These are phyloP conservation scores for Groenewaldozyma salmanticensis DNA, from an alignment of 805 yeast genomes.

Conservation along the genomic window DNA sequence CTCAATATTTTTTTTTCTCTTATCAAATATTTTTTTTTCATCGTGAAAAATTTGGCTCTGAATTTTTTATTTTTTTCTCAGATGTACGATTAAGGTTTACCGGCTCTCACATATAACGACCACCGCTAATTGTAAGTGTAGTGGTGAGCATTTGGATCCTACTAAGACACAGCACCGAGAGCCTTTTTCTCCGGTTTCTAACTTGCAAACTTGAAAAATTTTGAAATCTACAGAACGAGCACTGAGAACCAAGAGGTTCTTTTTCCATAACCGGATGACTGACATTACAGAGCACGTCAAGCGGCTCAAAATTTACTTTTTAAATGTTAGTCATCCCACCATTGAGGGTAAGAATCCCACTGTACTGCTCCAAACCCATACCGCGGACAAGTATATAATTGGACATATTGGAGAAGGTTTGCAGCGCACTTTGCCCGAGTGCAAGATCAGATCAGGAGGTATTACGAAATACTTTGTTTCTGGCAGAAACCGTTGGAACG, in stretches of 20 bases:
- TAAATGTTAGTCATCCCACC: conserved; percentile 28
- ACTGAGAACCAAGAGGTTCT: not conserved
- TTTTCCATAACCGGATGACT: not conserved
- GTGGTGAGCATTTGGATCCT: no score
- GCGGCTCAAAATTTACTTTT: not conserved
- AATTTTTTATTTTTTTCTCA: not conserved
- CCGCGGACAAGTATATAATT: conserved; percentile 51
- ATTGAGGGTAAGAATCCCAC: conserved; percentile 41
- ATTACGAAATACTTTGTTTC: conserved; percentile 62
- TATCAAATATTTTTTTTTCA: no score
- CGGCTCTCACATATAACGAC: no score
- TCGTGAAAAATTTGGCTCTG: not conserved
- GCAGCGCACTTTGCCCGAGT: conserved; percentile 63
- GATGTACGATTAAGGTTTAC: no score
- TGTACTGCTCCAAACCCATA: conserved; percentile 35
- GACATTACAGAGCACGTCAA: not conserved
- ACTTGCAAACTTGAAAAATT: no score
- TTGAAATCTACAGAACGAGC: not conserved
- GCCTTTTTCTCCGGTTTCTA: no score
- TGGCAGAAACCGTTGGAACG: conserved; percentile 67
- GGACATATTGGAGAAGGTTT: conserved; percentile 83
- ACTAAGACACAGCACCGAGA: no score
- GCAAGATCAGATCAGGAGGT: conserved; percentile 46
- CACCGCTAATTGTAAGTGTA: no score
- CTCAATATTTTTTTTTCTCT: no score